These are phyloP conservation scores for Dalbergia cultrata DNA, from an alignment of 306 rosid genomes.

Conservation along the genomic window DNA sequence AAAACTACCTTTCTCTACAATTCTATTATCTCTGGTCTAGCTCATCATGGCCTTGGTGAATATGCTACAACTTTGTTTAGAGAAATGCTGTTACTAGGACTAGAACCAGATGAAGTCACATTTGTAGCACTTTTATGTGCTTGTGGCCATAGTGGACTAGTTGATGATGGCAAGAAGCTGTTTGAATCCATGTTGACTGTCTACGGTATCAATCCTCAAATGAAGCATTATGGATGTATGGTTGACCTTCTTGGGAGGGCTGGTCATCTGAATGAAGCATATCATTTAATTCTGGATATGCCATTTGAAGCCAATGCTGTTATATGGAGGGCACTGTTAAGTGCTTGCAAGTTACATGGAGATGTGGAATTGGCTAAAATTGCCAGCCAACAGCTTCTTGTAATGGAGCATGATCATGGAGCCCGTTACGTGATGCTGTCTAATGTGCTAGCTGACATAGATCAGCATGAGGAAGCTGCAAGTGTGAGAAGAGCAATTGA, in stretches of 20 bases:
- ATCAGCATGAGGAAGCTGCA: slow-evolving; percentile 56
- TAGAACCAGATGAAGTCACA: slow-evolving; percentile 50
- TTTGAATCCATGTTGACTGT: slow-evolving; percentile 52
- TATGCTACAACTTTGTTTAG: slow-evolving; percentile 44
- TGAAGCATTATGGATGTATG: slow-evolving; percentile 62
- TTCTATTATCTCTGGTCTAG: slow-evolving; percentile 62
- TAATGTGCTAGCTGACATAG: slow-evolving; percentile 44
- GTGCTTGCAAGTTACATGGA: slow-evolving; percentile 57
- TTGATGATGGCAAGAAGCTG: slow-evolving; percentile 54
- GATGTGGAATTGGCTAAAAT: slow-evolving; percentile 49
- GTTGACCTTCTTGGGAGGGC: slow-evolving; percentile 64
- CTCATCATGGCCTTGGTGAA: slow-evolving; percentile 59
- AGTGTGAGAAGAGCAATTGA: slow-evolving; percentile 51
- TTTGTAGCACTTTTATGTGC: slow-evolving; percentile 59
- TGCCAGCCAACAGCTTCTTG: slow-evolving; percentile 56
- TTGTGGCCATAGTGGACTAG: slow-evolving; percentile 60
- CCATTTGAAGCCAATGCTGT: slow-evolving; percentile 58
- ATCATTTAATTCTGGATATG: slow-evolving; percentile 48
- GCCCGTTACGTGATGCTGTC: slow-evolving; percentile 55
- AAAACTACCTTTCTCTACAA: slow-evolving; percentile 53
- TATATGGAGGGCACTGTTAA: slow-evolving; percentile 54
- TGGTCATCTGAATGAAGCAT: slow-evolving; percentile 52
- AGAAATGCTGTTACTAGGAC: slow-evolving; percentile 52
- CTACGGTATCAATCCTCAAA: slow-evolving; percentile 42
- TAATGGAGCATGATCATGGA: slow-evolving; percentile 57